Evolutionary conservation across 495 filamentous ascomycete genomes (phyloP), one percentile per base, ranked within the genome.

Genomic region (Delitschia confertaspora): DNA sequence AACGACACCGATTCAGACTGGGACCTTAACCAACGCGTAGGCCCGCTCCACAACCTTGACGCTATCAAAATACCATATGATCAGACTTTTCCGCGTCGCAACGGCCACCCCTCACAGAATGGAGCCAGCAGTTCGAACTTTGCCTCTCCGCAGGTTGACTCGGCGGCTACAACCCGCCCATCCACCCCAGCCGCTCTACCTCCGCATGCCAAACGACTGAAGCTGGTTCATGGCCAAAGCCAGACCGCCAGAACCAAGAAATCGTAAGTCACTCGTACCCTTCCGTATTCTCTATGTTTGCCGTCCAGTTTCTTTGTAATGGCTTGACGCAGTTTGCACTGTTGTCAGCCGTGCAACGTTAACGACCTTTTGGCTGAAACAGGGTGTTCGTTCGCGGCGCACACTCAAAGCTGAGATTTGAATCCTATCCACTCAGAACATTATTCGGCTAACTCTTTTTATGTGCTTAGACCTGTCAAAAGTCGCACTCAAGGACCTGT

Each of bases 251-350:
- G 44, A 33, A 53, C 45, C 1, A 57, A 57, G 44, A 26, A 35
- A 33, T 57, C 53, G 53, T 57, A 46, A 53, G 53, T 53, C 39
- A n/a, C n/a, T n/a, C n/a, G n/a, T n/a, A n/a, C n/a, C n/a, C n/a
- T n/a, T n/a, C n/a, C n/a, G n/a, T n/a, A n/a, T n/a, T n/a, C n/a
- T n/a, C n/a, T n/a, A n/a, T n/a, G n/a, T n/a, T n/a, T n/a, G n/a
- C n/a, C n/a, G n/a, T n/a, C n/a, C n/a, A n/a, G n/a, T n/a, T n/a
- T n/a, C n/a, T n/a, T n/a, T n/a, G n/a, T n/a, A n/a, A n/a, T n/a
- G n/a, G n/a, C n/a, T n/a, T n/a, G n/a, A n/a, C n/a, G n/a, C n/a
- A n/a, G n/a, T n/a, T n/a, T n/a, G n/a, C n/a, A n/a, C n/a, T n/a
- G n/a, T n/a, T n/a, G n/a, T n/a, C n/a, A n/a, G n/a, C n/a, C n/a